Conservation (phyloP, 805 yeast species). For the Starmerella sp. region DNA sequence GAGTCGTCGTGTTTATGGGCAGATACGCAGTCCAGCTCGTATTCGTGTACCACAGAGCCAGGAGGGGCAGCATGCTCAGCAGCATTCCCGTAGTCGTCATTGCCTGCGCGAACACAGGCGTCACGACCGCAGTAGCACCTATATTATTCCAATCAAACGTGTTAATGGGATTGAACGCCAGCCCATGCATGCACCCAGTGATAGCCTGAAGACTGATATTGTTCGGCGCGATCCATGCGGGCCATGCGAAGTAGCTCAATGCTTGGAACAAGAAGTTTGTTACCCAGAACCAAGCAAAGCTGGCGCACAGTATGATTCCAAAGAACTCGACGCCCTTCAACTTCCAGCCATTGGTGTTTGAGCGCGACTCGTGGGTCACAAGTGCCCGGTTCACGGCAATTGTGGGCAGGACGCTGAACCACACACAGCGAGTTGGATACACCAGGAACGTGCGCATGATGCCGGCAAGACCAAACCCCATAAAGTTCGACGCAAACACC, state of each 20-base stretch:
- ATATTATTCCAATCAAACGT: slow-evolving; percentile 38
- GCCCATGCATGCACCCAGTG: slow-evolving; percentile 41
- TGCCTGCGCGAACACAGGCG: slow-evolving; percentile 36
- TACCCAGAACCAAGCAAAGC: slow-evolving; percentile 53
- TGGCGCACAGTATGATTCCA: slow-evolving; percentile 31
- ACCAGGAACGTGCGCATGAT: slow-evolving; percentile 41
- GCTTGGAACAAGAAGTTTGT: slow-evolving; percentile 58
- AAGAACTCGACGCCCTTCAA: slow-evolving; percentile 45
- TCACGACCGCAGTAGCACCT: slow-evolving; percentile 28
- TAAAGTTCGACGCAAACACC: slow-evolving; percentile 39
- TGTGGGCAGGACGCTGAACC: slow-evolving; percentile 48
- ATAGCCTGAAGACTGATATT: slow-evolving; percentile 50
- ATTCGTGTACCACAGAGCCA: slow-evolving; percentile 36
- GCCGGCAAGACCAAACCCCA: slow-evolving; percentile 47
- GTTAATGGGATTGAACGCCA: slow-evolving; percentile 39
- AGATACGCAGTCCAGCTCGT: slow-evolving; percentile 40
- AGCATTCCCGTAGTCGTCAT: slow-evolving; percentile 32
- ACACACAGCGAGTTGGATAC: slow-evolving; percentile 36
- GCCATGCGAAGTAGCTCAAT: slow-evolving; percentile 53
- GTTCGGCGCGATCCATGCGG: slow-evolving; percentile 44
- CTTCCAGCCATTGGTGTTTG: slow-evolving; percentile 46
- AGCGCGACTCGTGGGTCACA: slow-evolving; percentile 21
- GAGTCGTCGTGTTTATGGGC: slow-evolving; percentile 38
- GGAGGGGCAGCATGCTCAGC: slow-evolving; percentile 27
- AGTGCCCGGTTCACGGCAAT: slow-evolving; percentile 42